Conservation (phyloP, 2,329 filamentous ascomycete genomes). For the Paradendryphiella salina region DNA sequence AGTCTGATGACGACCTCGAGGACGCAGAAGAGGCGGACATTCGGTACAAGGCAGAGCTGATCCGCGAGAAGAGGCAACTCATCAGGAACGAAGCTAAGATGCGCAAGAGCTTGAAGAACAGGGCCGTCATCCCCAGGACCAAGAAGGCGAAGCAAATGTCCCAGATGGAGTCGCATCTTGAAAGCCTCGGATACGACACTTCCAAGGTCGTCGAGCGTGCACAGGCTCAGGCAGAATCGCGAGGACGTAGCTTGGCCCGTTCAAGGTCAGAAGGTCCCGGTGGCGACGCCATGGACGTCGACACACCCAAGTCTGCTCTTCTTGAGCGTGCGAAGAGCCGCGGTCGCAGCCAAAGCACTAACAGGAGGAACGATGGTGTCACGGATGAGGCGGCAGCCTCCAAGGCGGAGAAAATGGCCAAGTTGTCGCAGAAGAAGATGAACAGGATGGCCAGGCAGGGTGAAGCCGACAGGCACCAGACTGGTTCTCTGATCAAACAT, state of each 20-base stretch:
- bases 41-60: conserved; percentile 88
- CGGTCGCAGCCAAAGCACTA: conserved; percentile 64
- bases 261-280: conserved; percentile 57
- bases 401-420: conserved; percentile 84
- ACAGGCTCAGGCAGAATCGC: conserved; percentile 61
- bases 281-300: conserved; percentile 73
- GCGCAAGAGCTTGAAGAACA: conserved; percentile 97
- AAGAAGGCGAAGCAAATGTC: conserved; percentile 79
- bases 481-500: conserved; percentile 82
- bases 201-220: conserved; percentile 73
- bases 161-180: conserved; percentile 83
- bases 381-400: conserved; percentile 65
- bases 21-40: conserved; percentile 88
- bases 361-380: conserved; percentile 78
- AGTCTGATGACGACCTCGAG: conserved; percentile 71
- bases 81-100: conserved; percentile 94
- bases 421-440: conserved; percentile 96
- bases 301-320: conserved; percentile 47
- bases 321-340: conserved; percentile 69
- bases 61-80: conserved; percentile 89
- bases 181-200: conserved; percentile 83
- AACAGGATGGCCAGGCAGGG: conserved; percentile 97
- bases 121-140: conserved; percentile 86
- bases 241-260: conserved; percentile 71
- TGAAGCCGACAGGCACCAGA: conserved; percentile 90